These are phyloP conservation scores for Filosporella fistucella DNA, from an alignment of 495 filamentous ascomycete species.

Conservation along the genomic window DNA sequence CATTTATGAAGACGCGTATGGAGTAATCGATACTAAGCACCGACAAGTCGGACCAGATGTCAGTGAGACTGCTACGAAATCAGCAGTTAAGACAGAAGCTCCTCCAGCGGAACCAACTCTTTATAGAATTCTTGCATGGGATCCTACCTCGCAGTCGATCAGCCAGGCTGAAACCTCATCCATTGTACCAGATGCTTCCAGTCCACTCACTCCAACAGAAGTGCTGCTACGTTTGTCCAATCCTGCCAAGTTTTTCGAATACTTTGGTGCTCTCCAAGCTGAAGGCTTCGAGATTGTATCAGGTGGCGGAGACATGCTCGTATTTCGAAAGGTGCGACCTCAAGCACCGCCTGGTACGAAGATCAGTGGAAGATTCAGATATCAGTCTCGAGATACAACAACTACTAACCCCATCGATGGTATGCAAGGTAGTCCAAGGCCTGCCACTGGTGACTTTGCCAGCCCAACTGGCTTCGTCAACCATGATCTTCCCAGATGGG, in stretches of 20 bases:
- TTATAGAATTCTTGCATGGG: conserved; percentile 73
- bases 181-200: conserved; percentile 38
- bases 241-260: conserved; percentile 66
- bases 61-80: not conserved
- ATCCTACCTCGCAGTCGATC: conserved; percentile 57
- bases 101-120: conserved; percentile 30
- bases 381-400: not conserved
- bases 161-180: conserved; percentile 60
- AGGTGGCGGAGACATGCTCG: conserved; percentile 63
- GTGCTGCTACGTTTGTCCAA: conserved; percentile 63
- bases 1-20: conserved; percentile 43
- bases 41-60: not conserved
- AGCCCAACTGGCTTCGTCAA: conserved; percentile 56
- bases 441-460: conserved; percentile 44
- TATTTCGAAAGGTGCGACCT: conserved; percentile 59
- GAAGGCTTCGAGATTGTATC: conserved; percentile 73
- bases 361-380: not conserved
- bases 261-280: conserved; percentile 57
- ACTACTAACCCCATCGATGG: conserved; percentile 53
- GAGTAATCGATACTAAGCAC: conserved; percentile 32
- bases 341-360: conserved; percentile 4
- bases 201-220: conserved; percentile 51
- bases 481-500: conserved; percentile 37
- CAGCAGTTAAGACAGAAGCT: not conserved
- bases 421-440: conserved; percentile 27